Evolutionary conservation across 768 basidiomycete species (phyloP).

Genomic region (Hypholoma sublateritium): DNA sequence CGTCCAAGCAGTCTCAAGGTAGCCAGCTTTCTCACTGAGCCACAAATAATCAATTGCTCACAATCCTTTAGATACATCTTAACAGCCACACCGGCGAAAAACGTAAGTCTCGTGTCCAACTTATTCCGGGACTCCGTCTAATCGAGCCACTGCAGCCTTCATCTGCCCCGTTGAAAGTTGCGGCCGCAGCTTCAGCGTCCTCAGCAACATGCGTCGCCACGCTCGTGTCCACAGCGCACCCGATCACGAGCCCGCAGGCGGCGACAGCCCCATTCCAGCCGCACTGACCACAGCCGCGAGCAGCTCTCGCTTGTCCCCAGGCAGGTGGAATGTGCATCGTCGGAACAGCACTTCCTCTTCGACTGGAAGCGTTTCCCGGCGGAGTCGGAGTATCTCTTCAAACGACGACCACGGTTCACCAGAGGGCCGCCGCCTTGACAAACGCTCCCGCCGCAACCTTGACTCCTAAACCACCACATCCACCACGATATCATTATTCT

Average conservation of each 20-base stretch:
- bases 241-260: not conserved
- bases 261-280: not conserved
- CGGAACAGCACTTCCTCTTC: constrained; percentile 41
- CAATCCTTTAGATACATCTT: constrained; percentile 65
- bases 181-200: constrained; percentile 80
- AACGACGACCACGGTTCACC: constrained; percentile 30
- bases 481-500: not conserved
- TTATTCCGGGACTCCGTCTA: constrained; percentile 7
- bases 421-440: constrained; percentile 19
- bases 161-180: constrained; percentile 73
- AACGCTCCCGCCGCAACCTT: constrained; percentile 26
- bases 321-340: constrained; percentile 31
- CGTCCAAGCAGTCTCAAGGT: constrained; percentile 84
- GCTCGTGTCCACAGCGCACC: constrained; percentile 60
- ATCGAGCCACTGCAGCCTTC: constrained; percentile 51
- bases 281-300: not conserved
- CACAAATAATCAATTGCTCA: not conserved
- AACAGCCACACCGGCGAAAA: constrained; percentile 87
- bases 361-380: constrained; percentile 35
- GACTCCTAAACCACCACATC: not conserved
- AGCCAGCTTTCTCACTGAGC: constrained; percentile 10
- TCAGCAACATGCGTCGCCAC: constrained; percentile 88
- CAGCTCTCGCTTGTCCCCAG: constrained; percentile 13
- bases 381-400: constrained; percentile 39
- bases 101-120: constrained; percentile 48